Base-by-base conservation (phyloP, 2,329 filamentous ascomycete genomes). In the Diaporthe amygdali region DNA sequence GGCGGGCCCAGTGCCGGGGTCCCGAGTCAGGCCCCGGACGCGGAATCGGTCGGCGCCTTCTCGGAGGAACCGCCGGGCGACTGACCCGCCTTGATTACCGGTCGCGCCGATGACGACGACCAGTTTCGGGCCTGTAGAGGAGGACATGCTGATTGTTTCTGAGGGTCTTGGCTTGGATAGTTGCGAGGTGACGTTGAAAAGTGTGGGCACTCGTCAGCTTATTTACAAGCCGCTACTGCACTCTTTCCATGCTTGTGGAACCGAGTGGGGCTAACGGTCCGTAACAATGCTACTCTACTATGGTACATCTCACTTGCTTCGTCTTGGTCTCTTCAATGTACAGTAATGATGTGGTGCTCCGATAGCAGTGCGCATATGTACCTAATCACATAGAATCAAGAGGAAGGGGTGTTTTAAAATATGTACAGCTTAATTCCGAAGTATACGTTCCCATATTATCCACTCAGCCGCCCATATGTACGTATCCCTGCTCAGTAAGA, bases 31-130 rank as follows among this genome's bases (percentile, higher is more conserved):
- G 49, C 81, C 85, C 47, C 86, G 84, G 56, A 88, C 84, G 10
- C 78, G 77, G 77, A 82, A 88, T 7, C 15, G 66, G 39, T 74
- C 78, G 2, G 83, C 78, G 2, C 66, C 66, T 14, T 80, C 74
- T 56, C 74, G 74, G 34, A 83, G 79, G 74, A 88, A 86, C 9
- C 82, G 80, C 32, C 83, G 84, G 44, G 83, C 84, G n/a, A 89
- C 86, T 5, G 85, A 85, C n/a, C 86, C 84, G 70, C 86, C 87
- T 72, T 89, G 86, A 70, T 83, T 84, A 47, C 84, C 86, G 10
- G 85, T 87, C 30, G 83, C 84, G 17, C 85, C 85, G 59, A 87
- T 78, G 6, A 88, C 82, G 27, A 82, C 82, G 49, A 86, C 76
- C 64, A 86, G 74, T 69, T 84, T 85, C n/a, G 67, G 52, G 17